Evolutionary conservation across 257 asterid species (phyloP).

Genomic region (Marsdenia floribunda): DNA sequence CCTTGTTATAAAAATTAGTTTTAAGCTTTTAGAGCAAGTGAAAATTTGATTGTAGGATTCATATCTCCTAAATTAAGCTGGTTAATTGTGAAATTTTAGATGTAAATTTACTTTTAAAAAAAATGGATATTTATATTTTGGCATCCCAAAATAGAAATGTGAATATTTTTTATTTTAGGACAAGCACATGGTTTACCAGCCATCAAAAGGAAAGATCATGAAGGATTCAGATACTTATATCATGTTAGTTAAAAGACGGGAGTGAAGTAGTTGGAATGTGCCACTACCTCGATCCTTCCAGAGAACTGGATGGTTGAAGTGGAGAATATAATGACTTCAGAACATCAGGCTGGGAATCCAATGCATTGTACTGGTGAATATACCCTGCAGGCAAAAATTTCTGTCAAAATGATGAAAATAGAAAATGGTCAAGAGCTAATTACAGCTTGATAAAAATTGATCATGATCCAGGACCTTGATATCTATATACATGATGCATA

Average conservation of each 20-base stretch:
- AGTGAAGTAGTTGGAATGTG: constrained; percentile 2
- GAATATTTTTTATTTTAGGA: background rate
- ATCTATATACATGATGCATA: background rate
- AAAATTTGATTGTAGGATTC: background rate
- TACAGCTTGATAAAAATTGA: background rate
- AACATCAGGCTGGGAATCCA: constrained; percentile 96
- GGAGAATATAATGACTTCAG: constrained; percentile 92
- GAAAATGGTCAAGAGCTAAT: background rate
- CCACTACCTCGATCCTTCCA: constrained; percentile 79
- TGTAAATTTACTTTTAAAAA: background rate
- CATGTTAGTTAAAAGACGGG: background rate
- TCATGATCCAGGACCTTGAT: background rate
- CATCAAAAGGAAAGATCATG: background rate
- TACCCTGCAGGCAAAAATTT: constrained; percentile 56
- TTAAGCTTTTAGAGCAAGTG: too few species aligned
- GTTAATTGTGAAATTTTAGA: background rate
- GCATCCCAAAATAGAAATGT: background rate
- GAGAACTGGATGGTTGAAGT: constrained; percentile 77
- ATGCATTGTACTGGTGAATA: constrained; percentile 79
- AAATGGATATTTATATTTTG: background rate
- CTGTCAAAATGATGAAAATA: background rate
- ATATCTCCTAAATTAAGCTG: background rate
- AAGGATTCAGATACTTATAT: background rate
- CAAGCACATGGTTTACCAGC: background rate
- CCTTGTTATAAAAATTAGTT: too few species aligned